A percentile compares a stretch with the other conserved stretches of the same genome.
phyloP scores from a whole-genome alignment of 257 asterid genomes.

The Penstemon eatonii region DNA sequence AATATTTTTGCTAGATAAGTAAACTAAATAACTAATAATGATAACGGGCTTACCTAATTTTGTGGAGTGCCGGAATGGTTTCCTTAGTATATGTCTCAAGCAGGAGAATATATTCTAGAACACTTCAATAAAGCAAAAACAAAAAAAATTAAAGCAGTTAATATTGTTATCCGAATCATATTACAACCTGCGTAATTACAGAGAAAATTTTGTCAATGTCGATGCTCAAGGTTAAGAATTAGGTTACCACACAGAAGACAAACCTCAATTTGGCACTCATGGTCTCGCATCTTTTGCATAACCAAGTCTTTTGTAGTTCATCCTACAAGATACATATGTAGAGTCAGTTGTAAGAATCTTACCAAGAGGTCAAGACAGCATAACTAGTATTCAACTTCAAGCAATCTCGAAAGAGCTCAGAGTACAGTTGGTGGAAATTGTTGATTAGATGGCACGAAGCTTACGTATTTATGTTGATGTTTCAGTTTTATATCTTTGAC shows the following conservation, averaged over 20 bases:
- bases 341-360: slow-evolving; percentile 6
- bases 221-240: slow-evolving; percentile 25
- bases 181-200: slow-evolving; percentile 11
- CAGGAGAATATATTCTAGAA: slow-evolving; percentile 89
- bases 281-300: slow-evolving; percentile 96
- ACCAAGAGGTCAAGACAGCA: slow-evolving; percentile 6
- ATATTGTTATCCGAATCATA: slow-evolving; percentile 30
- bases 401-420: slow-evolving; percentile 8
- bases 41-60: slow-evolving; percentile 63
- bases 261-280: slow-evolving; percentile 98
- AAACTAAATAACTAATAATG: slow-evolving; percentile 10
- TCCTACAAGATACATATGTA: slow-evolving; percentile 53
- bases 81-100: slow-evolving; percentile 90
- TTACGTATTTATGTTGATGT: slow-evolving; percentile 96
- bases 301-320: slow-evolving; percentile 93
- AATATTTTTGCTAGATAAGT: slow-evolving; percentile 22
- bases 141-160: slow-evolving; percentile 26
- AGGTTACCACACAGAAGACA: slow-evolving; percentile 32
- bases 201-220: slow-evolving; percentile 9
- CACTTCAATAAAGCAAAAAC: slow-evolving; percentile 42
- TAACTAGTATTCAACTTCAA: slow-evolving; percentile 17
- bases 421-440: background rate
- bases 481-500: slow-evolving; percentile 93
- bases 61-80: slow-evolving; percentile 90
- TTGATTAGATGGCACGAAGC: slow-evolving; percentile 29